Conservation (phyloP, 2,329 filamentous ascomycete genomes). For the Magnaporthiopsis incrustans region DNA sequence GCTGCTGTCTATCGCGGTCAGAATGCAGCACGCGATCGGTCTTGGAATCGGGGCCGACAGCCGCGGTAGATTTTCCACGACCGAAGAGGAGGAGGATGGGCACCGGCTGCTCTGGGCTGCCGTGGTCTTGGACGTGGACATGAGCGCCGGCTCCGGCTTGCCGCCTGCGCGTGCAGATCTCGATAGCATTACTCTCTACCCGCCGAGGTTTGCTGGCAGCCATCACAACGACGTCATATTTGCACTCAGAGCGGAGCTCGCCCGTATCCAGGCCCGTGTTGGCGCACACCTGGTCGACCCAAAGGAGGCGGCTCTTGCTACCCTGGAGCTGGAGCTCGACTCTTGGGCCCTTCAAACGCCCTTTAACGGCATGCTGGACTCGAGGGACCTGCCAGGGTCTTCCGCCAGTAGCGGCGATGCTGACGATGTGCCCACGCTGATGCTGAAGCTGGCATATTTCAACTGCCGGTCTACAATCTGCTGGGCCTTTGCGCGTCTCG, state of each 20-base stretch:
- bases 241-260: neutral
- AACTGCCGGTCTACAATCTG: conserved; percentile 5
- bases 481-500: conserved; percentile 8
- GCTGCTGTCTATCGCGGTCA: neutral
- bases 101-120: neutral
- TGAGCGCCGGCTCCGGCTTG: neutral
- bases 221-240: neutral
- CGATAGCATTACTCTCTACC: neutral
- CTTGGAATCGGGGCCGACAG: neutral
- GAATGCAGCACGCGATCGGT: neutral
- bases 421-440: neutral
- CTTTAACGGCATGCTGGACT: neutral
- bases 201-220: neutral
- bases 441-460: conserved; percentile 8
- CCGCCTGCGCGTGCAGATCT: neutral
- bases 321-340: conserved; percentile 1
- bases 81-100: neutral
- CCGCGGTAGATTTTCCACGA: neutral
- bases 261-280: neutral
- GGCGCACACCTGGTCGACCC: conserved; percentile 5
- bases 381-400: neutral
- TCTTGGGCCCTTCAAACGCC: neutral
- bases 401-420: neutral
- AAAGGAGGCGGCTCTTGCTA: neutral
- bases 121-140: neutral